These are phyloP conservation scores for Dichotomopilus funicola DNA, from an alignment of 2,329 filamentous ascomycete species.

Conservation along the genomic window DNA sequence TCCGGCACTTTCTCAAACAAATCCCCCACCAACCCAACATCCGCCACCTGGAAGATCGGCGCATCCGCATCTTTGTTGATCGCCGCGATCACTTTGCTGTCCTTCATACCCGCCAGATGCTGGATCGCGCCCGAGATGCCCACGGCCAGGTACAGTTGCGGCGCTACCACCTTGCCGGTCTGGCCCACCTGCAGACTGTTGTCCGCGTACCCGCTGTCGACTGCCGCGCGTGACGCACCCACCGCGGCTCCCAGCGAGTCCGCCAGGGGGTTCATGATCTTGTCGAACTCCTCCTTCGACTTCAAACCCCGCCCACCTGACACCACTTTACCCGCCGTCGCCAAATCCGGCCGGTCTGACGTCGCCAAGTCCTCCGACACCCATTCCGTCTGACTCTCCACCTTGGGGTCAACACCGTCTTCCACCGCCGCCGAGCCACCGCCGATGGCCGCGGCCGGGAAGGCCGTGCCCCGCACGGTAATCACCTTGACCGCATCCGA, in stretches of 20 bases:
- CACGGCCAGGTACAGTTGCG: constrained; percentile 88
- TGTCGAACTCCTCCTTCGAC: constrained; percentile 96
- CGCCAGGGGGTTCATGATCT: constrained; percentile 82
- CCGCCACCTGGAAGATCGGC: constrained; percentile 96
- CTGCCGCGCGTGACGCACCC: constrained; percentile 87
- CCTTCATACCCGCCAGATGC: constrained; percentile 98
- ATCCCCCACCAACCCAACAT: constrained; percentile 92
- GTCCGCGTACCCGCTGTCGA: constrained; percentile 95
- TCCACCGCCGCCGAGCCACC: constrained; percentile 71
- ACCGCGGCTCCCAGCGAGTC: constrained; percentile 93
- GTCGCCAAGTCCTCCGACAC: constrained; percentile 88
- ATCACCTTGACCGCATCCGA: constrained; percentile 79
- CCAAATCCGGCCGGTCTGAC: constrained; percentile 88
- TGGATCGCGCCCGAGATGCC: constrained; percentile 97
- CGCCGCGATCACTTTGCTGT: constrained; percentile 97
- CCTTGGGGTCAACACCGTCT: constrained; percentile 78
- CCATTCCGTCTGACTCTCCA: constrained; percentile 71
- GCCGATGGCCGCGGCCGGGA: constrained; percentile 65
- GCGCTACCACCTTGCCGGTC: constrained; percentile 97
- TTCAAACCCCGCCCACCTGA: constrained; percentile 92
- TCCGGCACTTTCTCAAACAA: constrained; percentile 94
- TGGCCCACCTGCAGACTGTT: constrained; percentile 98
- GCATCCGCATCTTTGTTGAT: constrained; percentile 98
- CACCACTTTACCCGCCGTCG: constrained; percentile 82
- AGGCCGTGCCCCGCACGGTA: constrained; percentile 89